Evolutionary conservation across 768 basidiomycete species (phyloP), one percentile per base, ranked within the genome.

Genomic region (Tulasnella sp.): DNA sequence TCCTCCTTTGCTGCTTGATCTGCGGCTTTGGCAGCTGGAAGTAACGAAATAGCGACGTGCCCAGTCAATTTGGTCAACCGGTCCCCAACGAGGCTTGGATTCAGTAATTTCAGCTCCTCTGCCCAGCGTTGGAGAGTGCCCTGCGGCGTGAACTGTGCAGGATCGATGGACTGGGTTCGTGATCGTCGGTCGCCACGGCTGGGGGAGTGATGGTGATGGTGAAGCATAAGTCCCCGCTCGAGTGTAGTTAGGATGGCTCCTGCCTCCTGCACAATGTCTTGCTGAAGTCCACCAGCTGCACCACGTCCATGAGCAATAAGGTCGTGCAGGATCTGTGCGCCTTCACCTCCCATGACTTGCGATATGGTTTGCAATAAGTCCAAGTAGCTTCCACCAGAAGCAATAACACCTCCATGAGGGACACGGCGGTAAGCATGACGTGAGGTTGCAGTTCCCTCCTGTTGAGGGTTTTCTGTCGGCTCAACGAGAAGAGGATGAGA

Each of bases 101-200:
- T 92, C 34, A 94, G 86, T 44, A 94, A 92, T 84, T 93, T 94
- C 81, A 91, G 91, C 85, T 97, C 96, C 84, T 97, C 96, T 1
- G 90, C 87, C 97, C 97, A 98, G 80, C 97, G 90, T 83, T 95
- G 94, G 42, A 92, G 84, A 0, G 96, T 97, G 14, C 94, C 88
- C 78, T 95, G 86, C 1, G 96, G 95, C 44, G 94, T 92, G 75
- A 96, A 92, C 72, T 91, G 92, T 50, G 91, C 91, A 58, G 86
- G 89, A 81, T 91, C 90, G 28, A 77, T 42, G 11, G 80, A n/a
- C 48, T 74, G 72, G 16, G 79, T 64, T 34, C 48, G 24, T 16
- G 81, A 41, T 11, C 72, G 80, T 31, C 80, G 72, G 24, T 81
- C 69, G 22, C 48, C 31, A 37, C 80, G 81, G 31, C 46, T n/a